Evolutionary conservation across 495 filamentous ascomycete species (phyloP), one percentile per base, ranked within the genome.

Genomic region (Glarea lozoyensis): DNA sequence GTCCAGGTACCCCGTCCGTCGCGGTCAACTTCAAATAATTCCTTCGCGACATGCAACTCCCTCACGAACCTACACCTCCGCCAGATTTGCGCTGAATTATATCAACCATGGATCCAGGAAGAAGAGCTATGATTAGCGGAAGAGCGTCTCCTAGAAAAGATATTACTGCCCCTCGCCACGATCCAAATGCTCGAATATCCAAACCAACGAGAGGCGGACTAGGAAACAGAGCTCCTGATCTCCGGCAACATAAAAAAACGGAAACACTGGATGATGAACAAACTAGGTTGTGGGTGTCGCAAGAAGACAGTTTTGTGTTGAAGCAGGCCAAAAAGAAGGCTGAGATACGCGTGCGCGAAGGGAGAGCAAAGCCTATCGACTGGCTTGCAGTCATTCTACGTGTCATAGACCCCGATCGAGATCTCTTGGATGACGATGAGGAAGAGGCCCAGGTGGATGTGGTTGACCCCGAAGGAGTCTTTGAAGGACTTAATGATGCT

Each of bases 301-400:
- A 92, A 57, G 92, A 99, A 61, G 92, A 97, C 64, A 76, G 82
- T 40, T 99, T 99, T 56, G 92, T 99, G 16, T 68, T 99, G 49
- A 88, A 89, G 60, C 92, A 99, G 60, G 83, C 92, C 19, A 97
- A 96, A 67, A 97, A 93, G 68, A 97, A 96, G 68, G 90, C 92
- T 27, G 86, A 88, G 53, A 94, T 99, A 43, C 81, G 92, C 4
- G 88, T 97, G n/a, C 85, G 88, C 49, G 89, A 93, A 61, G 84
- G 82, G 11, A 79, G 92, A 45, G 89, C 90, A 38, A 88, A 86
- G 60, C 84, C 90, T 10, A 90, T 97, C 59, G 92, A 99, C 65
- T 93, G 87, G 79, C 75, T 99, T 30, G 88, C 93, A 0, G 89
- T 96, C 43, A 94, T 81, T 41, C 63, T 99, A 29, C 79, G 87